These are phyloP conservation scores for Sporothrix luriei DNA, from an alignment of 2,329 filamentous ascomycete species.

Conservation along the genomic window DNA sequence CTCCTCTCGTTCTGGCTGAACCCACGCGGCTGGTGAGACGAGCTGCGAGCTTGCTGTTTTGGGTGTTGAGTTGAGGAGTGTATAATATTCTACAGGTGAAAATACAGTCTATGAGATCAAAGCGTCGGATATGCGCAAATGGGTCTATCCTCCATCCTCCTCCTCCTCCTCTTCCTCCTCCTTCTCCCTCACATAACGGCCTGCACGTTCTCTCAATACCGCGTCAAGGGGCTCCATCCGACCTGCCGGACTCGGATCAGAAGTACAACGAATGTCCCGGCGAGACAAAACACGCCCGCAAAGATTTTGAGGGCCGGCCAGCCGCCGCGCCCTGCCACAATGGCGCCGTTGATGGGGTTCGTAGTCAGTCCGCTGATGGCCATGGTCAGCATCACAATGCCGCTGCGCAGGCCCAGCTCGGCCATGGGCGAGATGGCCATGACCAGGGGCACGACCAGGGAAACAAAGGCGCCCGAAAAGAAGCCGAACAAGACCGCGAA, in stretches of 20 bases:
- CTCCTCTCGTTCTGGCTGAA: background rate
- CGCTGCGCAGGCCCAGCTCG: constrained; percentile 69
- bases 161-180: background rate
- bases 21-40: background rate
- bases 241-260: background rate
- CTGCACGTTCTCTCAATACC: background rate
- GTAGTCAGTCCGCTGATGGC: constrained; percentile 67
- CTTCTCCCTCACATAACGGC: too few relatives aligned
- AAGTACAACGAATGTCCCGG: constrained; percentile 28
- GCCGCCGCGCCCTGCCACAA: constrained; percentile 41
- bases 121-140: background rate
- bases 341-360: constrained; percentile 67
- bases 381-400: constrained; percentile 63
- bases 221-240: constrained; percentile 15
- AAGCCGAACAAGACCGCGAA: constrained; percentile 72
- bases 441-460: constrained; percentile 63
- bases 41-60: too few relatives aligned
- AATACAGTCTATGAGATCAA: background rate
- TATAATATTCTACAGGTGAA: background rate
- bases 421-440: constrained; percentile 71
- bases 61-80: background rate
- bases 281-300: constrained; percentile 29
- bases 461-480: constrained; percentile 65
- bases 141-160: background rate
- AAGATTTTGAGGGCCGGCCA: constrained; percentile 30